Evolutionary conservation across 768 basidiomycete species (phyloP).

Genomic region (Chlorophyllum brunneum): DNA sequence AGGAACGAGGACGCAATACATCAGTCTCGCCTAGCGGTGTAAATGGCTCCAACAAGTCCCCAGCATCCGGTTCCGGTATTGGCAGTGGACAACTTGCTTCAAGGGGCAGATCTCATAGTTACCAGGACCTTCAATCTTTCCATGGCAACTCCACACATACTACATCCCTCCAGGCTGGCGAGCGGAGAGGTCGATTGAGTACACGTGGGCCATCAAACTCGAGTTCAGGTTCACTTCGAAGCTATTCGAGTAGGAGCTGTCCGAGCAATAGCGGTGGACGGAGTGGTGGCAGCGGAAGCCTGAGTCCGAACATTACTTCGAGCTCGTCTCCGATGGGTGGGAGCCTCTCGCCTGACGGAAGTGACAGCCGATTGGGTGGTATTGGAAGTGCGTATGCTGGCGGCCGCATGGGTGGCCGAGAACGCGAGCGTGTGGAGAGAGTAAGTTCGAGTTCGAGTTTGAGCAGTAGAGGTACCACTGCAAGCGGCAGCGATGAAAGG

Average conservation of each 20-base stretch:
- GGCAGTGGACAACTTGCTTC: not conserved
- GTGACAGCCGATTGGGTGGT: slow-evolving; percentile 18
- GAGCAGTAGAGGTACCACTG: slow-evolving; percentile 23
- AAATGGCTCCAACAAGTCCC: not conserved
- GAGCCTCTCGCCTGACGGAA: slow-evolving; percentile 36
- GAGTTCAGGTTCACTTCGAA: slow-evolving; percentile 11
- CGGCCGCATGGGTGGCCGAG: slow-evolving; percentile 30
- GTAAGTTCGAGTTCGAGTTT: slow-evolving; percentile 20
- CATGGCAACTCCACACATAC: not conserved
- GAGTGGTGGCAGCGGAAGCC: slow-evolving; percentile 18
- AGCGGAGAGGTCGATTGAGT: slow-evolving; percentile 10
- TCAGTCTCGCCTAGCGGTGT: slow-evolving; percentile 6
- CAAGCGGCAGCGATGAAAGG: slow-evolving; percentile 24
- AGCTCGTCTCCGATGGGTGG: slow-evolving; percentile 28
- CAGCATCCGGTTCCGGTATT: not conserved
- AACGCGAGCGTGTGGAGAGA: slow-evolving; percentile 21
- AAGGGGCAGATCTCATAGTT: slow-evolving; percentile 7
- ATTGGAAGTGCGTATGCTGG: slow-evolving; percentile 23
- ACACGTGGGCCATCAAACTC: slow-evolving; percentile 3
- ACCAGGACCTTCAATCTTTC: slow-evolving; percentile 6
- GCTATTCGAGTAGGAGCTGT: slow-evolving; percentile 11
- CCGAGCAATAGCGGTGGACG: slow-evolving; percentile 13
- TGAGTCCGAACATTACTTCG: slow-evolving; percentile 44
- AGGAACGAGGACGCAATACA: slow-evolving; percentile 3
- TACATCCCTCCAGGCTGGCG: not conserved